A percentile compares a stretch with the other conserved stretches of the same genome.
Conservation (phyloP, 768 basidiomycete genomes). For the Tricholoma sp. region DNA sequence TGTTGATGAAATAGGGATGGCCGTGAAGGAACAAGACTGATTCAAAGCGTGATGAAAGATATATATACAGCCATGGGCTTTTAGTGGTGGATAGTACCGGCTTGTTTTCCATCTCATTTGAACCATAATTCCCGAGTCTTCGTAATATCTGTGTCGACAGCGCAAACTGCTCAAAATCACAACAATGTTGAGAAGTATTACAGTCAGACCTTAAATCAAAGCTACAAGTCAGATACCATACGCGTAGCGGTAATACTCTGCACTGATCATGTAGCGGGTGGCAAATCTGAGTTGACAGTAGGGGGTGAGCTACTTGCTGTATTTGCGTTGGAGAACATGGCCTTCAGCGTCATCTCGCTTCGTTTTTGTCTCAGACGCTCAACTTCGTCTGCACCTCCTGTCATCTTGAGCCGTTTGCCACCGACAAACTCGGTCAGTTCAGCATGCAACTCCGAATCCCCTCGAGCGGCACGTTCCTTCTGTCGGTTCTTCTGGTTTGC, state of each 20-base stretch:
- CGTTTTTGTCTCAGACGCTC: constrained; percentile 84
- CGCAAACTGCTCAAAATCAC: neutral
- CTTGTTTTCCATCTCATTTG: neutral
- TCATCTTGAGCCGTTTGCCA: constrained; percentile 89
- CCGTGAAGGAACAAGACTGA: neutral
- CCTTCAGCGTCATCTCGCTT: constrained; percentile 81
- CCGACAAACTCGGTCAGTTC: constrained; percentile 86
- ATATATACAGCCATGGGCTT: neutral
- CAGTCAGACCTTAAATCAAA: neutral
- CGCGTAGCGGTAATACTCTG: neutral
- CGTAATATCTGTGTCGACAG: neutral
- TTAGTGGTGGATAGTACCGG: neutral
- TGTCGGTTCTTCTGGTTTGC: constrained; percentile 78
- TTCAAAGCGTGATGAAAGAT: neutral
- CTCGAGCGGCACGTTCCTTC: constrained; percentile 62
- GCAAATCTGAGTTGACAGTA: constrained; percentile 9
- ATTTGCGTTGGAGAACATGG: constrained; percentile 61
- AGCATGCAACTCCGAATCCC: constrained; percentile 75
- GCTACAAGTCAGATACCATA: neutral
- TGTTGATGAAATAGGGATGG: neutral
- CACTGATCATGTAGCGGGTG: constrained; percentile 5
- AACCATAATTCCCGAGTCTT: neutral
- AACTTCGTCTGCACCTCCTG: constrained; percentile 87
- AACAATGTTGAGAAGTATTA: neutral
- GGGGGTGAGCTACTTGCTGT: constrained; percentile 8